Conservation (phyloP, 148 eudicot genomes). For the Camellia sinensis region DNA sequence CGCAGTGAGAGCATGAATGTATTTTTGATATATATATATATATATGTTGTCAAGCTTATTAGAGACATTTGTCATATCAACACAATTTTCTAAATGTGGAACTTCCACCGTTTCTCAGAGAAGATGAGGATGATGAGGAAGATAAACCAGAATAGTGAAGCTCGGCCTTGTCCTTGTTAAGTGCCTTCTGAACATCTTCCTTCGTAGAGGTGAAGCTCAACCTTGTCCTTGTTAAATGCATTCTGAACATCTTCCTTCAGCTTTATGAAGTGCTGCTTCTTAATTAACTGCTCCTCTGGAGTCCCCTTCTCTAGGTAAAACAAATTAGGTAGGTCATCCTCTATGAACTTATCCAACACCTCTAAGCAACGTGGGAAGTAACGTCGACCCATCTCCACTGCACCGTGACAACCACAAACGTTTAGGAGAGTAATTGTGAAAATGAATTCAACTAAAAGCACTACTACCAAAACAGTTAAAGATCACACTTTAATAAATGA, state of each 20-base stretch:
- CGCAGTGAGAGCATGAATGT: too few species aligned
- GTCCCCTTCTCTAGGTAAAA: constrained; percentile 41
- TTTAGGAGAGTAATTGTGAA: neutral
- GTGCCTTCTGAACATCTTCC: constrained; percentile 40
- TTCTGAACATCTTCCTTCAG: constrained; percentile 22
- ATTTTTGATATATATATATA: neutral
- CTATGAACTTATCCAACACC: constrained; percentile 49
- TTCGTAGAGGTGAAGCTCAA: too few species aligned
- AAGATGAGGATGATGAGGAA: constrained; percentile 26
- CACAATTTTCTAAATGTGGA: constrained; percentile 24
- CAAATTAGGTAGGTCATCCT: constrained; percentile 39
- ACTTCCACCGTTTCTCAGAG: constrained; percentile 12
- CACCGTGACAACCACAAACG: neutral
- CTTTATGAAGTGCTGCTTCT: constrained; percentile 37
- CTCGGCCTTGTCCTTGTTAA: constrained; percentile 49
- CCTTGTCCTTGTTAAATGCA: too few species aligned
- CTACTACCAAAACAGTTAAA: too few species aligned
- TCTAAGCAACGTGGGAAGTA: constrained; percentile 48
- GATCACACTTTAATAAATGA: too few species aligned
- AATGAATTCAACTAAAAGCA: neutral
- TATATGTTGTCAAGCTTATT: neutral
- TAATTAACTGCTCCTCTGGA: constrained; percentile 37
- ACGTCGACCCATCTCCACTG: constrained; percentile 49
- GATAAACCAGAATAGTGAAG: constrained; percentile 32
- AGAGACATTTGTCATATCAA: neutral